Percentiles rank a stretch among this genome's conserved stretches.
phyloP scores from a whole-genome alignment of 2,329 filamentous ascomycete species.

The Diaporthe citri region DNA sequence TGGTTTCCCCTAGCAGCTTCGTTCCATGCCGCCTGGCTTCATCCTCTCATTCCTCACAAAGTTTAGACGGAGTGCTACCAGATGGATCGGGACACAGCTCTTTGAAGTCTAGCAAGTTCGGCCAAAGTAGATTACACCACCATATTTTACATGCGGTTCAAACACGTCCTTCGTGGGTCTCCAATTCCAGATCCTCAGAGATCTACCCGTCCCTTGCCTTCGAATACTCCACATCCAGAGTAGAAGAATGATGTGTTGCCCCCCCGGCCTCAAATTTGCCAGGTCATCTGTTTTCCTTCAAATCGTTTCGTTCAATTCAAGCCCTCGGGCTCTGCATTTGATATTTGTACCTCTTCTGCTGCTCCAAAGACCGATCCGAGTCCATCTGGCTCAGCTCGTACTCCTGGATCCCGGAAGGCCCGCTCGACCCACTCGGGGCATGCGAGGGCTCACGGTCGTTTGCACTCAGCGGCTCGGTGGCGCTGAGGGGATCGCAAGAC shows the following conservation, averaged over 20 bases:
- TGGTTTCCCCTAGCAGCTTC: no score
- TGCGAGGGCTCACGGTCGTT: background rate
- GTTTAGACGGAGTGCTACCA: background rate
- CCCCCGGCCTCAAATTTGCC: background rate
- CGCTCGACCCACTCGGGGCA: background rate
- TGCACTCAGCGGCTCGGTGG: background rate
- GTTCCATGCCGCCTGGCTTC: background rate
- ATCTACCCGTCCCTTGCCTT: background rate
- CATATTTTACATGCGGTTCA: background rate
- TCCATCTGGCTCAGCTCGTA: constrained; percentile 39
- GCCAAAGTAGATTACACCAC: background rate
- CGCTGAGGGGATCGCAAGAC: background rate
- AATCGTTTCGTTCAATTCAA: no score
- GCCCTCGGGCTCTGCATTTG: background rate
- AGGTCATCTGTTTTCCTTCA: background rate
- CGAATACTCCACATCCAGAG: no score
- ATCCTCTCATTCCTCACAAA: no score
- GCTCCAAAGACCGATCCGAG: background rate
- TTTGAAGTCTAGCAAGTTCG: background rate
- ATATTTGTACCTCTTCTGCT: background rate
- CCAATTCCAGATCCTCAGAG: background rate
- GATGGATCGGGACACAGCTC: background rate
- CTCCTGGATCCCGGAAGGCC: constrained; percentile 31
- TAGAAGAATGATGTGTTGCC: background rate
- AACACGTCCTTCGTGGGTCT: background rate